Evolutionary conservation across 1,284 basidiomycete genomes (phyloP).

Genomic region (Rhodotorula sp.): DNA sequence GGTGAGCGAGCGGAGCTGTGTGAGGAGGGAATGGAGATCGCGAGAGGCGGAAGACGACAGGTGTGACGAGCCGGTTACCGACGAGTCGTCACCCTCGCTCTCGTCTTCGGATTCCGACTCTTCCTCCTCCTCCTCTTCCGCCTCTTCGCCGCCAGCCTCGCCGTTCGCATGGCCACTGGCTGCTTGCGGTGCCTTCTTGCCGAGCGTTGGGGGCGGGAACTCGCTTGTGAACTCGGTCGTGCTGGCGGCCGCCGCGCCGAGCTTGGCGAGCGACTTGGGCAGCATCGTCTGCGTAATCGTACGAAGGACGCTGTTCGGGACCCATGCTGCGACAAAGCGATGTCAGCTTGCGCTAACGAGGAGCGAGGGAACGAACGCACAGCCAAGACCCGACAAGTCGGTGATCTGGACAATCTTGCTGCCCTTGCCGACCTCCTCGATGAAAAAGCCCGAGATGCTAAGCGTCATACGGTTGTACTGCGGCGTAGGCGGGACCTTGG

Average conservation of each 20-base stretch:
- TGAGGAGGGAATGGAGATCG: conserved; percentile 25
- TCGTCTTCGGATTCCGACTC: not conserved
- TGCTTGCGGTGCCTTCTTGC: not conserved
- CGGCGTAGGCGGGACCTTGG: conserved; percentile 22
- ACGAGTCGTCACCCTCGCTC: not conserved
- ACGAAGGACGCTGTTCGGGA: conserved; percentile 36
- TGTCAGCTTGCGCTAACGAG: not conserved
- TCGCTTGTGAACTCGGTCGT: conserved; percentile 9
- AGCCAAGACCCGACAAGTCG: conserved; percentile 40
- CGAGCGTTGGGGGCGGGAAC: conserved; percentile 42
- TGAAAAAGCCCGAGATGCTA: conserved; percentile 41
- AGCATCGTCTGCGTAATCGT: conserved; percentile 42
- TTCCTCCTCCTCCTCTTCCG: conserved; percentile 2
- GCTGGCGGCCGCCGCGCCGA: conserved; percentile 29
- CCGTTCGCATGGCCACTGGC: too few relatives aligned
- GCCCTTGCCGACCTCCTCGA: conserved; percentile 37
- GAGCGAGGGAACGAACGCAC: conserved; percentile 12
- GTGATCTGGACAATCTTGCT: conserved; percentile 39
- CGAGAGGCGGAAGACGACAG: conserved; percentile 16
- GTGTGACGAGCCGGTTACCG: not conserved
- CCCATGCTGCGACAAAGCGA: conserved; percentile 22
- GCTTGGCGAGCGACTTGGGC: conserved; percentile 41
- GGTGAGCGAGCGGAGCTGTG: conserved; percentile 26
- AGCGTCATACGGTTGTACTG: conserved; percentile 43
- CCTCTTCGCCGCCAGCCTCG: not conserved